Evolutionary conservation across 106 monocot species (phyloP), one percentile per base, ranked within the genome.

Genomic region (Acorus gramineus): DNA sequence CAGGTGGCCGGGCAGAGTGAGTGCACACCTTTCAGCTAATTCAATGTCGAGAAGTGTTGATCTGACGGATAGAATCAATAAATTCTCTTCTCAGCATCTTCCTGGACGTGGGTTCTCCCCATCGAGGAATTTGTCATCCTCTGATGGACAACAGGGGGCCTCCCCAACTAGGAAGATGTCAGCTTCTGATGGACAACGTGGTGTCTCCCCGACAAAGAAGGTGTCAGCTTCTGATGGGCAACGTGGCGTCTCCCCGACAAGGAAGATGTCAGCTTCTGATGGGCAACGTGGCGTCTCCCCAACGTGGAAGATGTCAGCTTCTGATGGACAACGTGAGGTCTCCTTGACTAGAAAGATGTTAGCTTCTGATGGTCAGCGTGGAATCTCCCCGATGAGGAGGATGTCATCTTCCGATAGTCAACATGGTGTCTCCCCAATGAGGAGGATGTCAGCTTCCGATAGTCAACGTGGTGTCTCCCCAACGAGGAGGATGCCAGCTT

Each of bases 1-100:
- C 74, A 71, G 79, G n/a, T 81, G 96, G 91, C 85, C 85, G 13
- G 59, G 71, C 2, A 69, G 75, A 50, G 50, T 59, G 12, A 64
- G 76, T 51, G 69, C 73, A 7, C 85, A 70, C 62, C 28, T 79
- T 46, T 66, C 85, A 61, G 57, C 69, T 44, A 79, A 42, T 83
- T 49, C 57, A 10, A 59, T 82, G 67, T 60, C 69, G 3, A 74
- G 61, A 50, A 77, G 83, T 52, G 48, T 83, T 59, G 83, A 77
- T 74, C 74, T 75, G 44, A 65, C 76, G 55, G 77, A 69, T 59
- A 81, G 68, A 53, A 46, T 60, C 46, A 64, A 55, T 28, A 76
- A 68, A 74, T 54, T 66, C 14, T 67, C 57, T 65, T 70, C 74
- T 61, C 68, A 52, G 6, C 55, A 59, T 5, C 54, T 60, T 55